phyloP scores from a whole-genome alignment of 257 asterid species.

The Scutellaria galericulata region DNA sequence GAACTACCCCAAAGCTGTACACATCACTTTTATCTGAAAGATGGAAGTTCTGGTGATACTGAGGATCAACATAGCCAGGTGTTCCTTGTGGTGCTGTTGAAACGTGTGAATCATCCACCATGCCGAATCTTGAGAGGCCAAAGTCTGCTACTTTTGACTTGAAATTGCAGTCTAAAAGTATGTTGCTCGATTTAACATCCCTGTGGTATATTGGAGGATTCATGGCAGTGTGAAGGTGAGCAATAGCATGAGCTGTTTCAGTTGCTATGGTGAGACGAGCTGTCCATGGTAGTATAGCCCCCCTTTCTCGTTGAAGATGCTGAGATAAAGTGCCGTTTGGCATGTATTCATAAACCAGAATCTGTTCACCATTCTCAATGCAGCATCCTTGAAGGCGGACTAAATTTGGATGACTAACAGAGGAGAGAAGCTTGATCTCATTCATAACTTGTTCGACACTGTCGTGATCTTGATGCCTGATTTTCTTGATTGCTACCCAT shows the following conservation, averaged over 20 bases:
- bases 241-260: constrained; percentile 72
- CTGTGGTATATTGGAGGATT: constrained; percentile 78
- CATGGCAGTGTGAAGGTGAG: constrained; percentile 71
- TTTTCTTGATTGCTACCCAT: constrained; percentile 67
- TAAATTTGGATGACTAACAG: constrained; percentile 73
- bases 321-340: constrained; percentile 74
- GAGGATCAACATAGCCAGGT: constrained; percentile 82
- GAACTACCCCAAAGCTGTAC: constrained; percentile 79
- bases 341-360: constrained; percentile 77
- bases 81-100: constrained; percentile 87
- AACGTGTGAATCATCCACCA: constrained; percentile 75
- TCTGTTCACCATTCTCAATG: constrained; percentile 67
- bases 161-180: constrained; percentile 65
- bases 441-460: constrained; percentile 68
- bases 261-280: constrained; percentile 68
- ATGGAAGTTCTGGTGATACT: constrained; percentile 77
- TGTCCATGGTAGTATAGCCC: constrained; percentile 72
- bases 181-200: constrained; percentile 74
- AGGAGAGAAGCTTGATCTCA: constrained; percentile 77
- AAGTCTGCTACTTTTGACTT: constrained; percentile 77
- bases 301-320: constrained; percentile 68
- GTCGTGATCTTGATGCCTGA: constrained; percentile 57
- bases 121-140: constrained; percentile 72
- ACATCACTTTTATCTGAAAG: constrained; percentile 83
- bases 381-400: constrained; percentile 76